These are phyloP conservation scores for Pichia sp. DNA, from an alignment of 1,139 yeast species.

Conservation along the genomic window DNA sequence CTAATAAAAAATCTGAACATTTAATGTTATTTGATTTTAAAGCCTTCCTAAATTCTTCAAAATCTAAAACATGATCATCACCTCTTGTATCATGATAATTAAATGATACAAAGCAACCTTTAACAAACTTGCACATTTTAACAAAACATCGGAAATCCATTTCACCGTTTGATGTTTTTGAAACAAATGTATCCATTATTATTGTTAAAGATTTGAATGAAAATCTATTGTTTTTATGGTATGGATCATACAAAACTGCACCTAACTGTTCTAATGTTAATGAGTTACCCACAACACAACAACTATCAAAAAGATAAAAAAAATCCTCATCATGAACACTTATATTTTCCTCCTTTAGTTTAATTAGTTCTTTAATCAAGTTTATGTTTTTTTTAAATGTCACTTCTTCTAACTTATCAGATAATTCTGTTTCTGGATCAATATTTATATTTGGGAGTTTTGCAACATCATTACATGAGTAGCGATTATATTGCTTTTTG, in stretches of 20 bases:
- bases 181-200: constrained; percentile 18
- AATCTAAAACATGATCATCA: constrained; percentile 18
- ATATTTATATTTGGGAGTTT: constrained; percentile 4
- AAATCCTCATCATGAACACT: constrained; percentile 22
- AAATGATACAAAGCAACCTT: constrained; percentile 27
- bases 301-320: constrained; percentile 14
- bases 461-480: not conserved
- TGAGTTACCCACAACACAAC: constrained; percentile 12
- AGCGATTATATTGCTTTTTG: not conserved
- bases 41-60: constrained; percentile 24
- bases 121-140: constrained; percentile 23
- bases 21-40: constrained; percentile 19
- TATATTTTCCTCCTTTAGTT: constrained; percentile 14
- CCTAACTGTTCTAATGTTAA: constrained; percentile 11
- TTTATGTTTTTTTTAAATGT: constrained; percentile 1
- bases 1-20: constrained; percentile 20
- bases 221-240: constrained; percentile 7
- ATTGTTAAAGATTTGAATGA: constrained; percentile 8
- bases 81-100: constrained; percentile 24
- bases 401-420: not conserved
- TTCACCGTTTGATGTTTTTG: constrained; percentile 7
- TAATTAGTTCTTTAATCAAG: constrained; percentile 14
- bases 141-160: constrained; percentile 25
- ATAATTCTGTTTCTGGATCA: constrained; percentile 7
- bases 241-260: constrained; percentile 13